Base-by-base conservation (phyloP, 192 early-diverging fungal species). In the Linnemannia exigua region DNA sequence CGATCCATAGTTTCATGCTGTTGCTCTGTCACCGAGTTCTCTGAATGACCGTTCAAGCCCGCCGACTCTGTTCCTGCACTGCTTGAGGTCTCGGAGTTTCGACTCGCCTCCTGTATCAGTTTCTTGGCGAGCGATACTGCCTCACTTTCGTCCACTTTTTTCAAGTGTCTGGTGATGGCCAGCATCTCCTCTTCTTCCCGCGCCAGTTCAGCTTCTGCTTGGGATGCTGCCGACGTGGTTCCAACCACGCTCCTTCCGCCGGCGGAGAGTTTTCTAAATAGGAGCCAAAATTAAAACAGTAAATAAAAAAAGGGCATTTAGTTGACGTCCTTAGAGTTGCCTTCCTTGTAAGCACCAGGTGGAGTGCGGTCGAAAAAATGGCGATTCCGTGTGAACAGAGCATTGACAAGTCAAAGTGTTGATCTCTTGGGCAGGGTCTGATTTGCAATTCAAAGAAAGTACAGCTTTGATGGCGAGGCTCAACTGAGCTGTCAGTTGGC, bases 161-260 rank as follows among this genome's bases (percentile, higher is more conserved):
- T 82, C 28, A 76, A 66, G 28, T 74, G 31, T 37, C 70, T 70
- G 3, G 54, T 74, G 31, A 70, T 46, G 9, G 81, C 76, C 2
- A 83, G 37, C 81, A 83, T 83, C 48, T 83, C 75, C 16, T 77
- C 81, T 31, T 83, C 81, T 71, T 77, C 75, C 3, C 70, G 81
- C 31, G 67, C 71, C n/a, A 83, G 36, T 51, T 74, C 81, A 15
- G 44, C 76, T 9, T 83, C 81, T 7, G 44, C 75, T 16, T 73
- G 75, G 28, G 33, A n/a, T 25, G 35, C 20, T 5, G 51, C 25
- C 37, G 19, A 37, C 31, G 14, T 76, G 7, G 14, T 50, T 20
- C 72, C 70, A 22, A 19, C 68, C 37, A 71, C 70, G 17, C 52
- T 58, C 19, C 50, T 68, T 9, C 46, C 17, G 31, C 41, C 71